A percentile compares a stretch with the other conserved stretches of the same genome.
Conservation (phyloP, 257 asterid genomes). For the Capsicum baccatum region DNA sequence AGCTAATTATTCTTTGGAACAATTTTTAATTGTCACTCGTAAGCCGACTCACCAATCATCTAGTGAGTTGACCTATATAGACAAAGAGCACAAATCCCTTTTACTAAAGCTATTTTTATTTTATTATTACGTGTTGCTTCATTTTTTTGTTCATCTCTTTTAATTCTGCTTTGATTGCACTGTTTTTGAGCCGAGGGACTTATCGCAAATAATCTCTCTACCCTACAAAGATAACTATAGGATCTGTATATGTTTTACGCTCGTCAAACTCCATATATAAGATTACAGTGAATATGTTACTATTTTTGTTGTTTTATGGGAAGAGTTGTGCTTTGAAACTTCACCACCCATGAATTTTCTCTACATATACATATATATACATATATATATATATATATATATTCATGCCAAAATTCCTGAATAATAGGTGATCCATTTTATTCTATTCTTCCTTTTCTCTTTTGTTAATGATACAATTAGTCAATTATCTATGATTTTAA, state of each 20-base stretch:
- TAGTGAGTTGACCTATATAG: conserved; percentile 22
- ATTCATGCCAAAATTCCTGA: neutral
- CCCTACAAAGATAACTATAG: neutral
- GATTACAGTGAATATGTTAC: neutral
- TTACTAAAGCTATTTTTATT: neutral
- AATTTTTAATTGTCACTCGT: conserved; percentile 10
- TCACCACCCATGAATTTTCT: conserved; percentile 18
- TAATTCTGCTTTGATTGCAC: neutral
- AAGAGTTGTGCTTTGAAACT: neutral
- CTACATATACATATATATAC: neutral
- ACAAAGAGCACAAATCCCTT: conserved; percentile 24
- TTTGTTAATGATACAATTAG: neutral
- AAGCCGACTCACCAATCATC: conserved; percentile 24
- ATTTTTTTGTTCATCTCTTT: neutral
- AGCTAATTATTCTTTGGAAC: conserved; percentile 16
- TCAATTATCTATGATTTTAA: conserved; percentile 1
- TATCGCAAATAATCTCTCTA: neutral
- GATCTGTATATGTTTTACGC: neutral
- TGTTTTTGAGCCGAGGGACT: neutral
- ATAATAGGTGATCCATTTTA: conserved; percentile 9
- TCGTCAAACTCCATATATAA: no score
- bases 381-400: neutral
- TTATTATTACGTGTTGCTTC: neutral
- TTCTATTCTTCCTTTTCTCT: neutral
- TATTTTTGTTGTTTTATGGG: neutral